Percentiles rank a stretch among this genome's conserved stretches.
Conservation (phyloP, 139 green algal genomes). For the Eudorina sp. region DNA sequence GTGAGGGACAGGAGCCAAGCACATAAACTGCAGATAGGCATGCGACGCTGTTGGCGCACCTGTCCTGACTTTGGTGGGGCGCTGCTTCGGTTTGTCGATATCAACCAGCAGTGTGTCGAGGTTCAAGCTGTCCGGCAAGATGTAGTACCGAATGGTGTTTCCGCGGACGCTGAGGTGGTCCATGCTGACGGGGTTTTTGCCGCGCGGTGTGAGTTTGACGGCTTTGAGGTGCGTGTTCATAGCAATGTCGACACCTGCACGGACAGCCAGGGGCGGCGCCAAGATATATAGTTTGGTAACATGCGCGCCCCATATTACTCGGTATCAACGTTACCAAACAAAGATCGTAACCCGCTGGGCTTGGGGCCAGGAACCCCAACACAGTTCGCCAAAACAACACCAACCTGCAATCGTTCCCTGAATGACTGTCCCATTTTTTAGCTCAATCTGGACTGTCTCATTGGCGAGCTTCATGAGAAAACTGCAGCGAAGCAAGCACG, state of each 20-base stretch:
- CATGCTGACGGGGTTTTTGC: constrained; percentile 89
- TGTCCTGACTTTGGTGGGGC: constrained; percentile 78
- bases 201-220: constrained; percentile 96
- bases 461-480: constrained; percentile 99
- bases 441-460: constrained; percentile 98
- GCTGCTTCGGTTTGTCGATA: constrained; percentile 94
- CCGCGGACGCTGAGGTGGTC: constrained; percentile 93
- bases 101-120: constrained; percentile 98
- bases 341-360: no score
- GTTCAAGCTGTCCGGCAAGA: constrained; percentile 98
- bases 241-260: constrained; percentile 96
- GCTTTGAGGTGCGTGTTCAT: constrained; percentile 99
- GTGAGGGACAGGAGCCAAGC: no score
- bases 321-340: no score
- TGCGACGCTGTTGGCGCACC: background rate
- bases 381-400: no score
- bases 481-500: constrained; percentile 72
- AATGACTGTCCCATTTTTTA: constrained; percentile 98
- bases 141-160: constrained; percentile 95
- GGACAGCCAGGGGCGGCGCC: constrained; percentile 17
- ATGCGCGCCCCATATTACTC: no score
- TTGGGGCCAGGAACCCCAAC: no score
- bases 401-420: constrained; percentile 96
- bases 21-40: no score
- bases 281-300: no score